Percentiles rank a stretch among this genome's conserved stretches.
Evolutionary conservation across 2,329 filamentous ascomycete species (phyloP).

Genomic region (Epichloe hybrida): DNA sequence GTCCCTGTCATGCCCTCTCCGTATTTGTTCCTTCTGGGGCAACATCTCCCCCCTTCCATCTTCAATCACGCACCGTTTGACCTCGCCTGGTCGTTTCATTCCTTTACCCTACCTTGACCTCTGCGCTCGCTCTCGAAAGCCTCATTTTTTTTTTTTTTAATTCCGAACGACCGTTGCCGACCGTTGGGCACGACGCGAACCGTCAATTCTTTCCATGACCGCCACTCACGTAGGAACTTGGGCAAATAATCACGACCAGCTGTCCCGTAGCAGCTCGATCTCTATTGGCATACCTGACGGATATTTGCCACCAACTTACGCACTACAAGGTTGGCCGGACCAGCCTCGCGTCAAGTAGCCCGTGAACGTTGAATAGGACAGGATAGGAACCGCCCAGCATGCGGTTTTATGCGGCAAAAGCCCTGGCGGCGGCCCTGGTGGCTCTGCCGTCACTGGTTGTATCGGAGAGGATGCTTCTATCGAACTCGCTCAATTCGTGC

Average conservation of each 20-base stretch:
- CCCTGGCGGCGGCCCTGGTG: constrained; percentile 1
- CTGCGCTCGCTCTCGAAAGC: background rate
- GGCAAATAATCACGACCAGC: background rate
- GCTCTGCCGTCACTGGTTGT: constrained; percentile 3
- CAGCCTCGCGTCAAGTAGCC: background rate
- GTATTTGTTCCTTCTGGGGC: no score
- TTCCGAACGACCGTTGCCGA: background rate
- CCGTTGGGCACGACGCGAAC: background rate
- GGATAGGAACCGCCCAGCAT: background rate
- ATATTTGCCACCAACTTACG: no score
- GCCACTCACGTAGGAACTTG: background rate
- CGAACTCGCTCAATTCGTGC: constrained; percentile 67
- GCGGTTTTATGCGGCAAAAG: background rate
- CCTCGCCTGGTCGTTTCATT: background rate
- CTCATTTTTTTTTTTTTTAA: background rate
- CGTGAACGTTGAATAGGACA: background rate
- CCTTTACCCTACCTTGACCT: background rate
- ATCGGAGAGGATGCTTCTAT: constrained; percentile 4
- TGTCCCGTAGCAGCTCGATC: no score
- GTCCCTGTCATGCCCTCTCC: no score
- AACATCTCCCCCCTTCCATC: no score
- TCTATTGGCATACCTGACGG: no score
- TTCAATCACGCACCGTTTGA: background rate
- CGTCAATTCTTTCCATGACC: background rate
- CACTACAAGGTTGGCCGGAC: no score